Percentiles rank a stretch among this genome's conserved stretches.
Conservation (phyloP, 108 stramenopile genomes). For the Cyclostephanos tholiformis region DNA sequence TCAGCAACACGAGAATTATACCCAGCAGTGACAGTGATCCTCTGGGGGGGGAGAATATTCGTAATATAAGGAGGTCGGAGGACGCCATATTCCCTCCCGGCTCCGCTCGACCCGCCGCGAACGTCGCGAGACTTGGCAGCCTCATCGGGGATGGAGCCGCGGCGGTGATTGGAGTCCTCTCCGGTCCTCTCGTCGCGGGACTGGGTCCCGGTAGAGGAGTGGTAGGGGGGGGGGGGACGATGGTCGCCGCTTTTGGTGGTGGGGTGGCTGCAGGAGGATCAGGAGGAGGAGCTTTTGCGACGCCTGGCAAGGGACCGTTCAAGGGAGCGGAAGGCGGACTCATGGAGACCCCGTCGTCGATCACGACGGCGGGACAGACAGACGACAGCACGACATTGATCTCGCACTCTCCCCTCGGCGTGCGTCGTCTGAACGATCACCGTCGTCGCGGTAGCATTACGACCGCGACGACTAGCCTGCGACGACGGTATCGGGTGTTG, state of each 20-base stretch:
- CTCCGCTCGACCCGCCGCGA: not conserved
- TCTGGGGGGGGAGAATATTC: not conserved
- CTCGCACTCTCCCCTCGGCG: constrained; percentile 16
- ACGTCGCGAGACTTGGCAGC: not conserved
- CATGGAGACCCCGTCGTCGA: constrained; percentile 27
- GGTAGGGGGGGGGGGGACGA: not conserved
- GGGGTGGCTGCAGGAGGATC: not conserved
- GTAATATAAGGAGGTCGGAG: not conserved
- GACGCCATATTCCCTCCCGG: not conserved
- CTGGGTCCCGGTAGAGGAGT: not conserved
- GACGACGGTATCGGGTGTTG: constrained; percentile 38
- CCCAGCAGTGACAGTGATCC: no score
- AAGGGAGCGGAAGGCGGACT: constrained; percentile 17
- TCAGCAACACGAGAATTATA: not conserved
- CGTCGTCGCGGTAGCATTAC: constrained; percentile 1
- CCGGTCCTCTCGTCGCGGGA: not conserved
- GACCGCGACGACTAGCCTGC: constrained; percentile 8
- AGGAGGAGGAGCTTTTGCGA: constrained; percentile 1
- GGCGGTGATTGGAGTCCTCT: not conserved
- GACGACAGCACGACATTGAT: constrained; percentile 38
- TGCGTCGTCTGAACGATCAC: constrained; percentile 13
- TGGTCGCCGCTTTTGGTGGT: constrained; percentile 14
- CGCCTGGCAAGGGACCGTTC: constrained; percentile 35
- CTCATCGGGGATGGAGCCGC: not conserved
- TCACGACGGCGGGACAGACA: constrained; percentile 43